Evolutionary conservation across 768 basidiomycete genomes (phyloP), one percentile per base, ranked within the genome.

Genomic region (Termitomyces sp.): DNA sequence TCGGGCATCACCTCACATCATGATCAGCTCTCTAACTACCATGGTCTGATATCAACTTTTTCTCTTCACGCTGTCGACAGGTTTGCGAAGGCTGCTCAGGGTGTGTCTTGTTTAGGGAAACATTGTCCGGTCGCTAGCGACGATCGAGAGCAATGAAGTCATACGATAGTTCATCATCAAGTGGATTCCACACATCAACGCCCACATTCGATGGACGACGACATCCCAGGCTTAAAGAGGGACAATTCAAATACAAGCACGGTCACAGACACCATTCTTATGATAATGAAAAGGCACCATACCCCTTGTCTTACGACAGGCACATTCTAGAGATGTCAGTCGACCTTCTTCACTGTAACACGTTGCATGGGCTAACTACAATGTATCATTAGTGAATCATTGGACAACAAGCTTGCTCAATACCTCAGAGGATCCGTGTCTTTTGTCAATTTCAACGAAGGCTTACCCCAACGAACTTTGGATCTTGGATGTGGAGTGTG

Each of bases 401-500:
- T 87, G 55, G 82, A 85, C 59, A 78, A 80, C 59, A 74, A 69
- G 50, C 74, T 86, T 57, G 64, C 75, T 37, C 70, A 76, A 55
- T 77, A 80, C 54, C 62, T 86, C 51, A 76, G 77, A 55, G 73
- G 73, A 56, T 82, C 82, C n/a, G 78, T 82, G 8, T 83, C 87
- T 29, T 82, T 85, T 61, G 77, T 84, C 32, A 74, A 82, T 60
- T 86, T 87, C 63, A 66, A 73, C 23, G 75, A 80, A 40, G 72
- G 71, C 31, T 73, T 68, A 46, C 87, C 88, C 25, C 67, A 73
- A 37, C 77, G 77, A 44, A 82, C 79, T 14, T 73, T 90, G 41
- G 89, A 90, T 70, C 74, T 90, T 4, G 89, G 89, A 17, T 89
- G 88, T 62, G 89, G 89, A 53, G 89, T 90, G 71, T 38, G 84